Percentiles rank a stretch among this genome's conserved stretches.
phyloP scores from a whole-genome alignment of 371 early-diverging fungal species.

The Mortierella sp. region DNA sequence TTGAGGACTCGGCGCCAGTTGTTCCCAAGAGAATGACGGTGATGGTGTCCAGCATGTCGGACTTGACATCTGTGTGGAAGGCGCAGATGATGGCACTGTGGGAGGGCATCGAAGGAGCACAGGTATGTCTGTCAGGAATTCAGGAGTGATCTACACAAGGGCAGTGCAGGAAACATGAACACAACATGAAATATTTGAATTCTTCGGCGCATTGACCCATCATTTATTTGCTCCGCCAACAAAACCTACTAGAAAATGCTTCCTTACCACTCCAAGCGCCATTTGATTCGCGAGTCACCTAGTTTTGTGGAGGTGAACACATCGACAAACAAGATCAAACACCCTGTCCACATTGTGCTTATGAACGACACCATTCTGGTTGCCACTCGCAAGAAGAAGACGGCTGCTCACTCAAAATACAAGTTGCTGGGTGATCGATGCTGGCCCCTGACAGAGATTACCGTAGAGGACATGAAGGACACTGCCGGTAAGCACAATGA shows the following conservation, averaged over 20 bases:
- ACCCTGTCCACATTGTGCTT: constrained; percentile 83
- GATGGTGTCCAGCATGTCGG: constrained; percentile 61
- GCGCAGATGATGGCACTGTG: constrained; percentile 79
- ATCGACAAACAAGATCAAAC: constrained; percentile 78
- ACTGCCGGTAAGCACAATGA: constrained; percentile 65
- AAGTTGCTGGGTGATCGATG: constrained; percentile 86
- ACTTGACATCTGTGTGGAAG: constrained; percentile 69
- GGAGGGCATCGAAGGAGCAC: constrained; percentile 85
- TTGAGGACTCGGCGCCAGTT: constrained; percentile 60
- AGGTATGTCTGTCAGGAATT: constrained; percentile 56
- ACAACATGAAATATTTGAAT: no score
- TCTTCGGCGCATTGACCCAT: background rate
- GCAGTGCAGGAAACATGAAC: background rate
- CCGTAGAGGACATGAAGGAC: constrained; percentile 86
- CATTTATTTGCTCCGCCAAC: constrained; percentile 2
- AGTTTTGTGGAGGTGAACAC: constrained; percentile 86
- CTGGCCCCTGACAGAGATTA: constrained; percentile 80
- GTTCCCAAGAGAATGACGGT: constrained; percentile 59
- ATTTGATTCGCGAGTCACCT: constrained; percentile 84
- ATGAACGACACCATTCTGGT: constrained; percentile 87
- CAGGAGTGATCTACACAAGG: no score
- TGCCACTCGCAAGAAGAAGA: constrained; percentile 79
- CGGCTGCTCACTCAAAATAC: constrained; percentile 74
- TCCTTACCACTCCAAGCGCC: constrained; percentile 80
- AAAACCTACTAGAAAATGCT: constrained; percentile 70